Evolutionary conservation across 495 filamentous ascomycete genomes (phyloP).

Genomic region (Lophiostoma macrostomum): DNA sequence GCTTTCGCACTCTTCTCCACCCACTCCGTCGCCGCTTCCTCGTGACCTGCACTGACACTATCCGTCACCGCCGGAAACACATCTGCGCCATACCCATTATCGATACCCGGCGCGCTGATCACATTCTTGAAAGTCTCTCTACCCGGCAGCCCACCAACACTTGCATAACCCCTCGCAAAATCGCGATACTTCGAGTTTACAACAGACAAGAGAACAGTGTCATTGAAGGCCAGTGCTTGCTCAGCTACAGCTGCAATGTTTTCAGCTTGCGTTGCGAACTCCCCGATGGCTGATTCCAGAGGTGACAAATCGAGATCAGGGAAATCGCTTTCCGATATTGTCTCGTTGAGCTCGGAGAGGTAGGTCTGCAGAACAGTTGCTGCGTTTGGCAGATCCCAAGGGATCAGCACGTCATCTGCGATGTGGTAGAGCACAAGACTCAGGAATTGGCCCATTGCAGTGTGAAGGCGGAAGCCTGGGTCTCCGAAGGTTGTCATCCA

Average conservation of each 20-base stretch:
- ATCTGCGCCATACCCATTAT: conserved; percentile 29
- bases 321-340: conserved; percentile 17
- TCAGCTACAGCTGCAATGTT: conserved; percentile 8
- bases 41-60: conserved; percentile 9
- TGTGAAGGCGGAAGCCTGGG: conserved; percentile 33
- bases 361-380: conserved; percentile 21
- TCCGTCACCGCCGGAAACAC: conserved; percentile 27
- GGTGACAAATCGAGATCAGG: conserved; percentile 14
- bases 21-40: conserved; percentile 15
- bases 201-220: conserved; percentile 8
- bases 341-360: conserved; percentile 25
- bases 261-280: conserved; percentile 16
- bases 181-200: conserved; percentile 26
- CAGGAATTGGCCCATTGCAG: conserved; percentile 34
- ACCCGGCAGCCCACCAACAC: conserved; percentile 18
- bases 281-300: conserved; percentile 10
- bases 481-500: conserved; percentile 38
- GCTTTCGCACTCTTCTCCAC: conserved; percentile 20
- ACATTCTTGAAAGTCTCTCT: conserved; percentile 28
- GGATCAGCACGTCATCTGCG: conserved; percentile 38
- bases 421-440: conserved; percentile 42
- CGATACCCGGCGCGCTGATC: conserved; percentile 25
- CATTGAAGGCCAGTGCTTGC: conserved; percentile 7
- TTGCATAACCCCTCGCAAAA: conserved; percentile 22
- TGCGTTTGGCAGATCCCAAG: conserved; percentile 35